phyloP scores from a whole-genome alignment of 805 yeast genomes.

The Ogataea degrootiae region DNA sequence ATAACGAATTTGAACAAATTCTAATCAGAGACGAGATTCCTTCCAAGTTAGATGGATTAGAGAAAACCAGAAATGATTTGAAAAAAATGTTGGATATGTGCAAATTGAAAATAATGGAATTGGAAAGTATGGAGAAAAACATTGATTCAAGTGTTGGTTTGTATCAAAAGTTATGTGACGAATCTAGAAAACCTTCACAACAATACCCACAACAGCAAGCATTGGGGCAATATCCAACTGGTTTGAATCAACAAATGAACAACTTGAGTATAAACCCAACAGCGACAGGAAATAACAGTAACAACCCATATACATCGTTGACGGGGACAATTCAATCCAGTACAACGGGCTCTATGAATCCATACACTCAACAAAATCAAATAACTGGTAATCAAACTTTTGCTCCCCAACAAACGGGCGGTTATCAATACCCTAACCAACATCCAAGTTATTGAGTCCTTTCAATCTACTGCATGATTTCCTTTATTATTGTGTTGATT shows the following conservation, averaged over 20 bases:
- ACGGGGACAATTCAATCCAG: no score
- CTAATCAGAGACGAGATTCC: constrained; percentile 64
- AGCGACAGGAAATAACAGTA: constrained; percentile 5
- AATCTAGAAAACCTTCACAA: constrained; percentile 7
- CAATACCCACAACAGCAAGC: constrained; percentile 9
- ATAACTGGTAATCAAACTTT: no score
- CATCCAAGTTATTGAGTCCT: no score
- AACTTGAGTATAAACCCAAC: constrained; percentile 6
- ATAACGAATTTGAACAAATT: constrained; percentile 27
- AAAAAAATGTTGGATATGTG: constrained; percentile 75
- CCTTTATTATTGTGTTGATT: no score
- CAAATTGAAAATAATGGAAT: constrained; percentile 71
- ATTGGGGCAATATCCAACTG: constrained; percentile 6
- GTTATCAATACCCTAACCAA: no score
- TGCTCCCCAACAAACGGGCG: no score
- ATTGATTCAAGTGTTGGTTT: constrained; percentile 61
- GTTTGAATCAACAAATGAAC: constrained; percentile 5
- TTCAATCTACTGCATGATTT: no score
- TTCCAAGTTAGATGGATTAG: constrained; percentile 62
- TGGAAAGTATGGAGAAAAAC: constrained; percentile 64
- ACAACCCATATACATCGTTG: constrained; percentile 1
- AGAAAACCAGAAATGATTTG: constrained; percentile 69
- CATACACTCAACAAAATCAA: no score
- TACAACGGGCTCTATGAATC: no score
- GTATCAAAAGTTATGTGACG: constrained; percentile 55